Conservation (phyloP, 768 basidiomycete species). For the Podaxis sp. region DNA sequence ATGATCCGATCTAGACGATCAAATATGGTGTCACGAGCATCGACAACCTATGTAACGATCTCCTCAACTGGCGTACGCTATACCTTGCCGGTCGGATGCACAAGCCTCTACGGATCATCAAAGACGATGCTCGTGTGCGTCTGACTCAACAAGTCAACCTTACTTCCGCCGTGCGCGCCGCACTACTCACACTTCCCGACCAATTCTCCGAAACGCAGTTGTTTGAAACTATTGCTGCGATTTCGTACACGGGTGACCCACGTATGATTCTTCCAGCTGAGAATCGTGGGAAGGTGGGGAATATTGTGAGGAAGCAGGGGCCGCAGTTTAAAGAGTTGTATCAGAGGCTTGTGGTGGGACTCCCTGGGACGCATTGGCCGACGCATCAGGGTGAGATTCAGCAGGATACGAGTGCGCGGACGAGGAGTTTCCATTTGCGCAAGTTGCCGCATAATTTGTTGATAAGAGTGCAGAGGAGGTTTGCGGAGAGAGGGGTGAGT, state of each 20-base stretch:
- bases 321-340: slow-evolving; percentile 89
- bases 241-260: slow-evolving; percentile 88
- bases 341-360: slow-evolving; percentile 69
- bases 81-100: slow-evolving; percentile 97
- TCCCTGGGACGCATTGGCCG: slow-evolving; percentile 82
- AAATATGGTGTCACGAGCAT: slow-evolving; percentile 97
- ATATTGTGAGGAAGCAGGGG: slow-evolving; percentile 84
- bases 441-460: slow-evolving; percentile 77
- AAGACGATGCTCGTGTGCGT: slow-evolving; percentile 88
- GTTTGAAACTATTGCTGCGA: slow-evolving; percentile 81
- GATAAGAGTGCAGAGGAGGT: slow-evolving; percentile 51
- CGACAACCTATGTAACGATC: slow-evolving; percentile 84
- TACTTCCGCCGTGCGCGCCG: slow-evolving; percentile 85
- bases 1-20: slow-evolving; percentile 57
- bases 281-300: slow-evolving; percentile 91
- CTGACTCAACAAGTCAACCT: slow-evolving; percentile 94
- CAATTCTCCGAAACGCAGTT: slow-evolving; percentile 80
- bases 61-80: slow-evolving; percentile 89
- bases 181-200: slow-evolving; percentile 83
- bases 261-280: slow-evolving; percentile 94
- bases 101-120: slow-evolving; percentile 92
- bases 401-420: slow-evolving; percentile 73
- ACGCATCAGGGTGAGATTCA: slow-evolving; percentile 48
- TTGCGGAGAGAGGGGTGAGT: slow-evolving; percentile 34
- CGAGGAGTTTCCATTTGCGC: slow-evolving; percentile 70